Percentiles rank a stretch among this genome's conserved stretches.
Evolutionary conservation across 176 grass and related monocot genomes (phyloP).

Genomic region (Tillandsia fasciculata): DNA sequence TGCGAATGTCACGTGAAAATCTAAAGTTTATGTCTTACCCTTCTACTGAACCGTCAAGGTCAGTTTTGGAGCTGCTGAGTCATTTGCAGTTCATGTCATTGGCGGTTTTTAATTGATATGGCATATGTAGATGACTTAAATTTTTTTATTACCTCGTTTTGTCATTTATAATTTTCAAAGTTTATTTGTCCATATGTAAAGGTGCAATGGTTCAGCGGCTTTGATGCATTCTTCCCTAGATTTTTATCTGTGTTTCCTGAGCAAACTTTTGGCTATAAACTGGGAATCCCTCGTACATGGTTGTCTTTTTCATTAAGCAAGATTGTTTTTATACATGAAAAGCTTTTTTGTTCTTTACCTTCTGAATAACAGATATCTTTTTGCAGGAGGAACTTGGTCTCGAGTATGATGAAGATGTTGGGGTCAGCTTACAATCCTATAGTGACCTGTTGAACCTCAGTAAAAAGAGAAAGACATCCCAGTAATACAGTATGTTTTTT

Average conservation of each 20-base stretch:
- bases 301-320: neutral
- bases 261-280: neutral
- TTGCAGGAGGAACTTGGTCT: constrained; percentile 88
- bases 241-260: neutral
- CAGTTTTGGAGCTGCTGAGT: no score
- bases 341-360: neutral
- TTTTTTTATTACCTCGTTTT: neutral
- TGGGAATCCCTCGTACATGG: neutral
- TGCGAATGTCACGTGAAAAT: no score
- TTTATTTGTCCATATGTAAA: no score
- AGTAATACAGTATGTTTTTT: constrained; percentile 21
- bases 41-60: no score
- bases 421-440: constrained; percentile 51
- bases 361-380: neutral
- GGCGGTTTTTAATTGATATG: no score
- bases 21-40: no score
- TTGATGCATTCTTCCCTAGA: constrained; percentile 8
- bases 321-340: neutral
- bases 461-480: constrained; percentile 56
- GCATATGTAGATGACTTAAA: neutral
- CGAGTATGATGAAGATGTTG: constrained; percentile 95
- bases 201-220: neutral
- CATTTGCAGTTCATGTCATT: no score
- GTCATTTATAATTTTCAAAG: no score
- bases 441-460: constrained; percentile 44